These are phyloP conservation scores for Cystofilobasidium macerans DNA, from an alignment of 768 basidiomycete species.

Conservation along the genomic window DNA sequence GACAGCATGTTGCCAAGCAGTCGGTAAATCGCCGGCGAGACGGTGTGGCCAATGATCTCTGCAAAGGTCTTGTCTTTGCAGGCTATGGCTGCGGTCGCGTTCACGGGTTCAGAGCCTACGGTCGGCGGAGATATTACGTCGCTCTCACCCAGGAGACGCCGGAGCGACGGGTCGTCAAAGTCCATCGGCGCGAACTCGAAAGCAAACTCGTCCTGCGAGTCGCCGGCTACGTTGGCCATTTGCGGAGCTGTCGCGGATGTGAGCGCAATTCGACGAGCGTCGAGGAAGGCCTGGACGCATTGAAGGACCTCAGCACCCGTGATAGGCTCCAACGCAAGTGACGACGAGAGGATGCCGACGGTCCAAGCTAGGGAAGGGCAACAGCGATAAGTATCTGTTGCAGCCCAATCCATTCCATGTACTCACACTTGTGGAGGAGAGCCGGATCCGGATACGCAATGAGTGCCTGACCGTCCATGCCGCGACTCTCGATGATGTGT, in stretches of 20 bases:
- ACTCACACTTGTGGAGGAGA: slow-evolving; percentile 50
- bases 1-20: slow-evolving; percentile 46
- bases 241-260: slow-evolving; percentile 38
- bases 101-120: slow-evolving; percentile 33
- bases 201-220: slow-evolving; percentile 52
- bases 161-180: slow-evolving; percentile 17
- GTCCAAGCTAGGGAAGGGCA: slow-evolving; percentile 48
- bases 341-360: slow-evolving; percentile 44
- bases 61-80: slow-evolving; percentile 13
- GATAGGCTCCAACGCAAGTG: slow-evolving; percentile 43
- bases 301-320: slow-evolving; percentile 50
- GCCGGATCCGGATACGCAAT: slow-evolving; percentile 53
- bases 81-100: not conserved
- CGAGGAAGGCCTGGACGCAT: slow-evolving; percentile 53
- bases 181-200: slow-evolving; percentile 51
- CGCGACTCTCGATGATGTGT: slow-evolving; percentile 44
- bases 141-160: slow-evolving; percentile 53
- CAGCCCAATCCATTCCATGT: no score
- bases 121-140: slow-evolving; percentile 47
- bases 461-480: slow-evolving; percentile 38
- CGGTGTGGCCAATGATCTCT: slow-evolving; percentile 4
- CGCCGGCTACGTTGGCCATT: slow-evolving; percentile 33
- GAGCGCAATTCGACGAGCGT: slow-evolving; percentile 47
- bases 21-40: slow-evolving; percentile 50
- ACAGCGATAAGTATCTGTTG: not conserved